Base-by-base conservation (phyloP, 1,284 basidiomycete species). In the Apiotrichum brassicae region DNA sequence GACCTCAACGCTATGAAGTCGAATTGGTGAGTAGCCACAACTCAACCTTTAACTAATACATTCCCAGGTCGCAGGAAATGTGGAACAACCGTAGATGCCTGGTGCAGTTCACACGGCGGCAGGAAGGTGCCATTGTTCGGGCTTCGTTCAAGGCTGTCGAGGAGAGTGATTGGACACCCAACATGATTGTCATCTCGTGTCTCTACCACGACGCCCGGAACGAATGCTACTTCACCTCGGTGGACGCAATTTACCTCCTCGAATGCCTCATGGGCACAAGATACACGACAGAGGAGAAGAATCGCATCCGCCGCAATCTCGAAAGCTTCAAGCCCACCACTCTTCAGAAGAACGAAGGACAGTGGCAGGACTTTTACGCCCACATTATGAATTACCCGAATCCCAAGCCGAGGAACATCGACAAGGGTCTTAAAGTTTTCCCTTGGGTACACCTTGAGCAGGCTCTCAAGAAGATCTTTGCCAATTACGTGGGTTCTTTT, bases 391-490 rank as follows among this genome's bases (percentile, higher is more conserved):
- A 87, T 49, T 94, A 95, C 65, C 87, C 89, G 0, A 82, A 86
- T 49, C 93, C 93, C 3, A 92, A 90, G 70, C 93, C 93, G 6
- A 79, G 94, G 46, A 93, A 94, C 70, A 97, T 97, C 56, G 93
- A 97, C 71, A 97, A 97, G 78, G 91, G 95, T 64, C 81, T 97
- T 68, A 97, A 97, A 74, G 91, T 97, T 3, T 97, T 97, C 66
- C 83, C 85, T n/a, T 97, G 93, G 93, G 80, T 79, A 38, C 76
- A 83, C 43, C 78, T 97, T 12, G 80, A 79, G 6, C 80, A 83
- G 53, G 90, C 91, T 0, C 73, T 97, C 51, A 84, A 88, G 57
- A 97, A 95, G 76, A 92, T 97, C 56, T 81, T 97, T 41, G 82
- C 84, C 32, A 95, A 95, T 91, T 95, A 94, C 68, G 89, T 91